phyloP scores from a whole-genome alignment of 441 rosid genomes.

The Erodium moschatum region DNA sequence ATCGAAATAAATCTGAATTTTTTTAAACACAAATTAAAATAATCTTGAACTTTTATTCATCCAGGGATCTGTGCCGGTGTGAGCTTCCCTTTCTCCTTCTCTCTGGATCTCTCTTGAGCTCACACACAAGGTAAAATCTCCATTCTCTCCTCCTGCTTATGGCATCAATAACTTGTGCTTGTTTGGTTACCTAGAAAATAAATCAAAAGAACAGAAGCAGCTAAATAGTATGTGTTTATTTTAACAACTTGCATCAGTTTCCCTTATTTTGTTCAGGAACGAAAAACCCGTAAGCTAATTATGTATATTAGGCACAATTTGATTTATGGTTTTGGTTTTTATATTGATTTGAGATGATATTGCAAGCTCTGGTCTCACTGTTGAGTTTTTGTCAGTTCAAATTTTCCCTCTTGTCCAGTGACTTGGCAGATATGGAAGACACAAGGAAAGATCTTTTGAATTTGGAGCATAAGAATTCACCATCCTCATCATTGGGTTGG shows the following conservation, averaged over 20 bases:
- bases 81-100: background rate
- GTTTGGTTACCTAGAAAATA: conserved; percentile 2
- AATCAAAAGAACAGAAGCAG: background rate
- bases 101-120: background rate
- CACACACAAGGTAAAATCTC: background rate
- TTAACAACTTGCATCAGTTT: background rate
- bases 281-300: background rate
- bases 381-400: background rate
- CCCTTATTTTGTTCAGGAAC: background rate
- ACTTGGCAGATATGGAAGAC: conserved; percentile 28
- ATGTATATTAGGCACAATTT: background rate
- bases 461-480: conserved; percentile 37
- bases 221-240: background rate
- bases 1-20: no score
- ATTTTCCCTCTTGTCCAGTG: background rate
- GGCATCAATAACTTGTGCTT: background rate
- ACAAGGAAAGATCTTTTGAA: conserved; percentile 44
- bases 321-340: background rate
- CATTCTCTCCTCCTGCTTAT: background rate
- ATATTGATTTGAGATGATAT: background rate
- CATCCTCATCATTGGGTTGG: conserved; percentile 34
- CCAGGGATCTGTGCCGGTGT: conserved; percentile 1
- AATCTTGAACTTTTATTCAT: no score
- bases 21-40: no score
- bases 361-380: background rate